A percentile compares a stretch with the other conserved stretches of the same genome.
These are phyloP conservation scores for Lagenidium giganteum DNA, from an alignment of 352 stramenopile genomes.

Conservation along the genomic window DNA sequence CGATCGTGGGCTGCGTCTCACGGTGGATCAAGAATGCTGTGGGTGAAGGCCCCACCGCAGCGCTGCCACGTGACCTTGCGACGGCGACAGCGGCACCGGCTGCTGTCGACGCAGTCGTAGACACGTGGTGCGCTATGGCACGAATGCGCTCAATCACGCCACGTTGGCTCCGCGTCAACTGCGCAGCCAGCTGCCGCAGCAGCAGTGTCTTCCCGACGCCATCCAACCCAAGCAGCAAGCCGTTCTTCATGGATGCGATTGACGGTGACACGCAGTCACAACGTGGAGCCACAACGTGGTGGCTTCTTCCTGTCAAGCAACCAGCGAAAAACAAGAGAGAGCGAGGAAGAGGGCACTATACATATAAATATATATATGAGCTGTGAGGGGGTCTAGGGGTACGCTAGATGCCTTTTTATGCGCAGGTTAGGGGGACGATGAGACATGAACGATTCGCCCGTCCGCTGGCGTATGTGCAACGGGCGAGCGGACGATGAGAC, in stretches of 20 bases:
- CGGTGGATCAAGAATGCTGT: constrained; percentile 8
- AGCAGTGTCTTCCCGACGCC: constrained; percentile 69
- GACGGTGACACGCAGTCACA: too few relatives aligned
- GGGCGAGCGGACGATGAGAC: too few relatives aligned
- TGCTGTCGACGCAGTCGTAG: constrained; percentile 8
- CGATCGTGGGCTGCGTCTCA: constrained; percentile 54
- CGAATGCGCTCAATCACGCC: constrained; percentile 36
- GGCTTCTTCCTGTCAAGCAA: too few relatives aligned
- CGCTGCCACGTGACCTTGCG: not conserved
- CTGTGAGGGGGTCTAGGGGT: too few relatives aligned
- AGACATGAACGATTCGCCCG: too few relatives aligned
- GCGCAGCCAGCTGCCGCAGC: constrained; percentile 45
- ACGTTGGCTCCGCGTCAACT: constrained; percentile 34
- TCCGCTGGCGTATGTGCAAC: too few relatives aligned
- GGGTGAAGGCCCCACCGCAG: not conserved
- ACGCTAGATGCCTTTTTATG: too few relatives aligned
- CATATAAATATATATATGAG: too few relatives aligned
- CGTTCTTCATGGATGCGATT: constrained; percentile 55
- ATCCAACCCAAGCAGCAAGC: constrained; percentile 58
- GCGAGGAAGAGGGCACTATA: too few relatives aligned
- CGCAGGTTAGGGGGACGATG: too few relatives aligned
- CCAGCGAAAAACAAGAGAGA: too few relatives aligned
- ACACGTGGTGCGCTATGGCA: constrained; percentile 14
- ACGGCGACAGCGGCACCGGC: not conserved
- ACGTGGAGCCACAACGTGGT: too few relatives aligned